phyloP scores from a whole-genome alignment of 2,329 filamentous ascomycete genomes.

The Monosporascus ibericus region DNA sequence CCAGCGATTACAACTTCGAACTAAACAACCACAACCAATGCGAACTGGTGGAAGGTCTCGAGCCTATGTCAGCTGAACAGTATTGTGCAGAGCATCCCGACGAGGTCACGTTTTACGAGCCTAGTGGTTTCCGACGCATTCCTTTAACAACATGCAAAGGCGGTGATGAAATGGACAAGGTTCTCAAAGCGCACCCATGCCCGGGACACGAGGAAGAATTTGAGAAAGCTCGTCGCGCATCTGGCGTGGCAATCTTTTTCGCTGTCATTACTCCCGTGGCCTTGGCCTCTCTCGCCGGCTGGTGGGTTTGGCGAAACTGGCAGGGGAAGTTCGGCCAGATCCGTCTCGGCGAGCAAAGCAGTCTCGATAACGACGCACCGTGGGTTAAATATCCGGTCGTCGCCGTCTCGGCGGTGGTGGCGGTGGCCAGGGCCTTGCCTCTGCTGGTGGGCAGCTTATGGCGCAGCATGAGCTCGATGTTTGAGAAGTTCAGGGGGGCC shows the following conservation, averaged over 20 bases:
- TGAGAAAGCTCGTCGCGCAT: slow-evolving; percentile 60
- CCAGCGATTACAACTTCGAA: slow-evolving; percentile 89
- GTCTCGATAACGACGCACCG: slow-evolving; percentile 64
- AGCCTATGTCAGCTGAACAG: slow-evolving; percentile 46
- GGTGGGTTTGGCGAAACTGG: slow-evolving; percentile 82
- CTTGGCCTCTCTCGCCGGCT: slow-evolving; percentile 67
- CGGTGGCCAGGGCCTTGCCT: slow-evolving; percentile 57
- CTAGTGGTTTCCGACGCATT: slow-evolving; percentile 83
- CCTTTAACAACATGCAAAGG: slow-evolving; percentile 82
- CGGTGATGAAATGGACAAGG: slow-evolving; percentile 69
- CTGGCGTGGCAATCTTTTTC: slow-evolving; percentile 75
- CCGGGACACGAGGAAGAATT: slow-evolving; percentile 78
- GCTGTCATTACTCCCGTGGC: slow-evolving; percentile 71
- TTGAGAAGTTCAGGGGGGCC: slow-evolving; percentile 41
- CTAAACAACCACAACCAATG: slow-evolving; percentile 72
- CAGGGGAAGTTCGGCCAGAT: slow-evolving; percentile 88
- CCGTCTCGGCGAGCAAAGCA: slow-evolving; percentile 67
- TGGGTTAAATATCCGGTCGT: slow-evolving; percentile 81
- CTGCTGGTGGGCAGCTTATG: slow-evolving; percentile 68
- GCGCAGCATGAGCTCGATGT: slow-evolving; percentile 52
- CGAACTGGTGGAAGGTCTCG: slow-evolving; percentile 65
- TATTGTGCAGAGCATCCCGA: slow-evolving; percentile 58
- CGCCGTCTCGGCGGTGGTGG: slow-evolving; percentile 58
- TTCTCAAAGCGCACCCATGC: slow-evolving; percentile 57
- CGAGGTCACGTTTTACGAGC: slow-evolving; percentile 71